A percentile compares a stretch with the other conserved stretches of the same genome.
Conservation (phyloP, 768 basidiomycete genomes). For the Lentinula raphanica region DNA sequence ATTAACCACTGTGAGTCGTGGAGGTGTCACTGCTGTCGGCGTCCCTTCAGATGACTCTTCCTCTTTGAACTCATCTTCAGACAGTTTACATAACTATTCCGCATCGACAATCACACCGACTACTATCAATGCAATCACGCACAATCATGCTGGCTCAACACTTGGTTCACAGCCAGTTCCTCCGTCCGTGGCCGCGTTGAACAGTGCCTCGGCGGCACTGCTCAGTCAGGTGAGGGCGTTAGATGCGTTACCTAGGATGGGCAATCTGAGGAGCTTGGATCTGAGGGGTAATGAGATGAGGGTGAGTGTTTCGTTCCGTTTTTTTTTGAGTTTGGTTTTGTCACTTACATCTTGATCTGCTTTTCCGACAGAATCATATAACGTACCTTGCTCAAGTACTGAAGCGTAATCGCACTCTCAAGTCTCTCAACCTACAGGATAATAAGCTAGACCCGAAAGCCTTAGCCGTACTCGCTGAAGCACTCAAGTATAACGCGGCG, state of each 20-base stretch:
- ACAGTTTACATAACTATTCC: background rate
- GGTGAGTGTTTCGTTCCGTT: conserved; percentile 30
- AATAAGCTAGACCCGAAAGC: conserved; percentile 87
- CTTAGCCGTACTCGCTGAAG: conserved; percentile 50
- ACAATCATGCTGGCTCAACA: background rate
- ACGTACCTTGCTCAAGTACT: conserved; percentile 91
- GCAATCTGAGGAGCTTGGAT: conserved; percentile 84
- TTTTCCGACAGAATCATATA: conserved; percentile 58
- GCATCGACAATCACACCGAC: background rate
- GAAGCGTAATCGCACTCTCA: conserved; percentile 92
- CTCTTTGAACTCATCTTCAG: background rate
- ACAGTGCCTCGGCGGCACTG: conserved; percentile 63
- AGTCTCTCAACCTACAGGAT: conserved; percentile 90
- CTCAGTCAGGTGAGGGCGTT: conserved; percentile 87
- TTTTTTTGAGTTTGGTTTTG: background rate
- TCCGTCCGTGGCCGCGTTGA: background rate
- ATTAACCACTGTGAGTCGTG: background rate
- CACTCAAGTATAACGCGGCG: conserved; percentile 88
- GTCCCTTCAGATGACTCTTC: too few species aligned
- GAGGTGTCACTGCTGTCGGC: background rate
- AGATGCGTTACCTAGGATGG: conserved; percentile 80
- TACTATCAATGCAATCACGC: background rate
- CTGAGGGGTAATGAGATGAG: conserved; percentile 88
- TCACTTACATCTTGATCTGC: background rate
- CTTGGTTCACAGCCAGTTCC: background rate